Evolutionary conservation across 2,329 filamentous ascomycete genomes (phyloP).

Genomic region (Diplodia seriata): DNA sequence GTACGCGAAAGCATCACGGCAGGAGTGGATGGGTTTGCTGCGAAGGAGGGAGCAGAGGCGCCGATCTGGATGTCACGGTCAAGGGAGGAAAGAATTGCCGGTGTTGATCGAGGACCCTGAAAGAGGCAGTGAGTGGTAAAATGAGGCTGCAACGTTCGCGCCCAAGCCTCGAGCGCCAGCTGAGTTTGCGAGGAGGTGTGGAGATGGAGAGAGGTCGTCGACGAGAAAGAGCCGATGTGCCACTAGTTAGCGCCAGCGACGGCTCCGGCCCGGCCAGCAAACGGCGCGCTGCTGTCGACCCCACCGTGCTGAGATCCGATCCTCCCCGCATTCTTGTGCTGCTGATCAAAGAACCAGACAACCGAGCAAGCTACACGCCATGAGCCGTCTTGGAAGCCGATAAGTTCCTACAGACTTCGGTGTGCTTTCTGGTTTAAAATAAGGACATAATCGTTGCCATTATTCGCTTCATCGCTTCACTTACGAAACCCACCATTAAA

Average conservation of each 20-base stretch:
- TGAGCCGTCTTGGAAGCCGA: conserved; percentile 1
- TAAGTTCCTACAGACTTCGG: too few relatives aligned
- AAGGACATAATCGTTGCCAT: too few relatives aligned
- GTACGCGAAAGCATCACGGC: neutral
- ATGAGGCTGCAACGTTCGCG: neutral
- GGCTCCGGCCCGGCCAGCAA: neutral
- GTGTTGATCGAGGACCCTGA: neutral
- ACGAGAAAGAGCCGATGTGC: neutral
- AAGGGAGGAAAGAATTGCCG: neutral
- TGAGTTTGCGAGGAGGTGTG: neutral
- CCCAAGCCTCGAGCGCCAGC: neutral
- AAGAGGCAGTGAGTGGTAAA: neutral
- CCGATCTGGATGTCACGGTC: neutral
- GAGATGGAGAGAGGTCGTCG: neutral
- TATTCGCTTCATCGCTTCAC: too few relatives aligned
- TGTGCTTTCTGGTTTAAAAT: too few relatives aligned
- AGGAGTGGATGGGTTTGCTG: neutral
- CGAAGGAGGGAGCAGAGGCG: neutral
- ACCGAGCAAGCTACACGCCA: neutral
- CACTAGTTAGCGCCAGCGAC: neutral
- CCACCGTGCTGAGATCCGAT: neutral
- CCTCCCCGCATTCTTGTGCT: conserved; percentile 2
- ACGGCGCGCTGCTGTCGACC: conserved; percentile 3
- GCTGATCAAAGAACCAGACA: neutral
- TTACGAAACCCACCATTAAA: too few relatives aligned